A percentile compares a stretch with the other conserved stretches of the same genome.
Evolutionary conservation across 805 yeast genomes (phyloP).

Genomic region (Peterozyma xylosa): DNA sequence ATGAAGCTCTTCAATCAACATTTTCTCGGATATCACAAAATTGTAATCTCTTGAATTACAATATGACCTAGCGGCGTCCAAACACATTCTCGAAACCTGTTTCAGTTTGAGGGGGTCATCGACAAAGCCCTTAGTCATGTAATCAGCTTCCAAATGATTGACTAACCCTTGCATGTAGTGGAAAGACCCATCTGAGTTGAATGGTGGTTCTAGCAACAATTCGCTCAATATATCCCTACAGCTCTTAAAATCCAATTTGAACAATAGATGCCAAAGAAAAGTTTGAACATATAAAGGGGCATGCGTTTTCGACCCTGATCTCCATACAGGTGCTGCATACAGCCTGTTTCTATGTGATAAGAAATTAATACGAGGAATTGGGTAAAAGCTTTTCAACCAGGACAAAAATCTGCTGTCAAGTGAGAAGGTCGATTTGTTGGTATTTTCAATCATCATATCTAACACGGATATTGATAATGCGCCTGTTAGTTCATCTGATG

Average conservation of each 20-base stretch:
- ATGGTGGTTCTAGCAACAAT: conserved; percentile 34
- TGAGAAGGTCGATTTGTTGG: not conserved
- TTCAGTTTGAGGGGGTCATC: not conserved
- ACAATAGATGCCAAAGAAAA: conserved; percentile 33
- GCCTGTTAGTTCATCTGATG: not conserved
- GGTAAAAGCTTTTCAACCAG: conserved; percentile 26
- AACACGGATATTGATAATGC: not conserved
- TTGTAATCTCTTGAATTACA: not conserved
- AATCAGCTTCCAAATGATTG: conserved; percentile 14
- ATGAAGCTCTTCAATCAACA: no score
- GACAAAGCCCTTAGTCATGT: not conserved
- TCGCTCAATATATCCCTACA: conserved; percentile 28
- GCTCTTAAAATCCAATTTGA: conserved; percentile 24
- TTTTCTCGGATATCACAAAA: not conserved
- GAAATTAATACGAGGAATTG: conserved; percentile 11
- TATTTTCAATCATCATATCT: not conserved
- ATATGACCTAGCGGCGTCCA: not conserved
- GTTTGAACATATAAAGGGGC: conserved; percentile 33
- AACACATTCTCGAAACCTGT: not conserved
- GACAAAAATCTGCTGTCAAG: conserved; percentile 26
- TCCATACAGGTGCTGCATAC: conserved; percentile 28
- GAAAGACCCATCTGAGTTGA: conserved; percentile 30
- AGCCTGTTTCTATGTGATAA: not conserved
- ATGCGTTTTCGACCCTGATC: conserved; percentile 30
- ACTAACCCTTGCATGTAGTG: conserved; percentile 24